Evolutionary conservation across 495 filamentous ascomycete genomes (phyloP), one percentile per base, ranked within the genome.

Genomic region (Neurospora sp.): DNA sequence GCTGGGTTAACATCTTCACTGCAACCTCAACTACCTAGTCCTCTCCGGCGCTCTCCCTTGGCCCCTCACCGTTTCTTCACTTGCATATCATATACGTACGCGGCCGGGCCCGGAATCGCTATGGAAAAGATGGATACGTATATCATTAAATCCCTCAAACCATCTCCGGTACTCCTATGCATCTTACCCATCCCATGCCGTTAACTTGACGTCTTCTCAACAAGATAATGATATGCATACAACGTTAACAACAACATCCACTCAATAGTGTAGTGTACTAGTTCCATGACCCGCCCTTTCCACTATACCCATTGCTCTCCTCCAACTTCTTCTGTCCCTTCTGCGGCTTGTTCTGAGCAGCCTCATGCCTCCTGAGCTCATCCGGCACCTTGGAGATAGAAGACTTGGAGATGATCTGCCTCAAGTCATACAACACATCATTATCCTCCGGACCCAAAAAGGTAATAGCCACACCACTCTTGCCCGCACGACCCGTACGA

Each of bases 401-500:
- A 27, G 92, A 95, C 86, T 98, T 98, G 74, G 89, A 92, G 53
- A 99, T 87, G 90, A 99, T 98, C 85, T 97, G 93, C 81, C 93
- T 95, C 73, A 99, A 85, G 81, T 99, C 96, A 82, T 96, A 98
- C 91, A 99, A 88, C 16, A 95, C 91, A 80, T 98, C 95, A 1
- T 87, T 75, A 86, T 99, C 96, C 82, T 99, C 96, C 77, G 90
- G 93, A 65, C 96, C 94, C 82, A 98, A 81, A 86, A 99, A 99
- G 0, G 96, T 98, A 71, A 99, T 96, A 31, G 96, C 92, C 72
- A 97, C 91, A 91, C 96, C 96, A 76, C 90, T 96, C 88, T 98
- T 98, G 40, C 96, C 96, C 38, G 96, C 96, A 91, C 96, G 90
- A 87, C 96, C 96, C 10, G 96, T 99, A 84, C 96, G 90, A 81